Evolutionary conservation across 805 yeast genomes (phyloP).

Genomic region (Candida namnaoensis): DNA sequence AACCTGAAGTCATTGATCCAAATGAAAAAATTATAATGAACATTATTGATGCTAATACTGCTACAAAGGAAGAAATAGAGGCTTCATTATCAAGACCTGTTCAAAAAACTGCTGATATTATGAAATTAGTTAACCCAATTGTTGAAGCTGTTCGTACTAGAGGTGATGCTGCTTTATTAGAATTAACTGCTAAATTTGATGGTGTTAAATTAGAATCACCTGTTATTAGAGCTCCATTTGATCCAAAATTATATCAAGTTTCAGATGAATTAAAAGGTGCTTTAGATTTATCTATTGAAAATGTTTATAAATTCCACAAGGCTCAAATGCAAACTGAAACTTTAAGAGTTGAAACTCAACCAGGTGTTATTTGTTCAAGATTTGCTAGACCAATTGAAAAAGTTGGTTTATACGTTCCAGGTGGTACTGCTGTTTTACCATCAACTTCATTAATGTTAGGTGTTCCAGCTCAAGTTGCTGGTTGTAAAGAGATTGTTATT

Average conservation of each 20-base stretch:
- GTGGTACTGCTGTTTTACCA: slow-evolving; percentile 97
- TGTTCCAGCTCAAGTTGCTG: slow-evolving; percentile 97
- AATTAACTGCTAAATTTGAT: slow-evolving; percentile 86
- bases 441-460: slow-evolving; percentile 98
- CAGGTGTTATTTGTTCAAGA: slow-evolving; percentile 91
- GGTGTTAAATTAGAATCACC: slow-evolving; percentile 68
- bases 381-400: slow-evolving; percentile 91
- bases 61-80: slow-evolving; percentile 37
- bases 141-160: slow-evolving; percentile 63
- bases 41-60: slow-evolving; percentile 39
- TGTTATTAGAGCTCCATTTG: slow-evolving; percentile 81
- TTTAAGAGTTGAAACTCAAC: slow-evolving; percentile 81
- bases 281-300: slow-evolving; percentile 81
- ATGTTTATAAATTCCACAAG: slow-evolving; percentile 85
- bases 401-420: slow-evolving; percentile 96
- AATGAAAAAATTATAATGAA: slow-evolving; percentile 17
- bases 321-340: slow-evolving; percentile 79
- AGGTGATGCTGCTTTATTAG: slow-evolving; percentile 87
- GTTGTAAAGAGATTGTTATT: slow-evolving; percentile 82
- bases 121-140: slow-evolving; percentile 88
- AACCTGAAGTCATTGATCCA: slow-evolving; percentile 18
- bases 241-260: slow-evolving; percentile 63
- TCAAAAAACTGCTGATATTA: slow-evolving; percentile 85
- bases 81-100: slow-evolving; percentile 86
- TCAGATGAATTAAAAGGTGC: slow-evolving; percentile 72